Base-by-base conservation (phyloP, 2,329 filamentous ascomycete species). In the Trichoderma arundinaceum region DNA sequence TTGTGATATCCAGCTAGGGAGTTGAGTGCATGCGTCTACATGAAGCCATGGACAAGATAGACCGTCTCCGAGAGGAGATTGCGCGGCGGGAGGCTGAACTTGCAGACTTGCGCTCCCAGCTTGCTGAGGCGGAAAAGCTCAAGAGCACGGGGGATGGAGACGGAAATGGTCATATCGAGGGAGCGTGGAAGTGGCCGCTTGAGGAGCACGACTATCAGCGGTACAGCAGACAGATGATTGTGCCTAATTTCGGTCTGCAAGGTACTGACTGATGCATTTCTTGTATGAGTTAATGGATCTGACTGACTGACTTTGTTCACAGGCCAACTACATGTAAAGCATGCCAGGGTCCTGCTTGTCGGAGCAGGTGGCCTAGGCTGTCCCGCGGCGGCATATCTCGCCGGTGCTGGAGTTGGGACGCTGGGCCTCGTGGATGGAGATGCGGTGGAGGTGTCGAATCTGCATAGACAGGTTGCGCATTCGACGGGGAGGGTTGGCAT, bases 381-480 rank as follows among this genome's bases (percentile, higher is more conserved):
- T 75, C 95, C 95, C 10, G 93, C 95, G 12, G 92, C 94, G 0
- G 86, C 91, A n/a, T 99, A 99, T 74, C 86, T 99, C 1, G 92
- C 93, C 9, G 94, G 92, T 22, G 91, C 95, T 1, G 95, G 95
- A 0, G 85, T 97, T 1, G 93, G 94, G 8, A 91, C 84, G 0
- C 78, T 99, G 17, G 94, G 94, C 0, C 81, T 99, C 7, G 86
- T 95, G 28, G 95, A 99, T 74, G 93, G 91, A 3, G 95, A 99
- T 77, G 83, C 82, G 0, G 94, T 99, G 35, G 95, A 98, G 75
- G 80, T 84, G 15, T 97, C 93, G 33, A 99, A 99, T 74, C 83
- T 99, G 13, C 95, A 98, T 80, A 89, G 95, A 0, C 95, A 99
- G 78, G 88, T 98, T 58, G 85, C 93, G 38, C 94, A 99, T 75